These are phyloP conservation scores for Hyphopichia buzzinii DNA, from an alignment of 1,139 yeast species.

Conservation along the genomic window DNA sequence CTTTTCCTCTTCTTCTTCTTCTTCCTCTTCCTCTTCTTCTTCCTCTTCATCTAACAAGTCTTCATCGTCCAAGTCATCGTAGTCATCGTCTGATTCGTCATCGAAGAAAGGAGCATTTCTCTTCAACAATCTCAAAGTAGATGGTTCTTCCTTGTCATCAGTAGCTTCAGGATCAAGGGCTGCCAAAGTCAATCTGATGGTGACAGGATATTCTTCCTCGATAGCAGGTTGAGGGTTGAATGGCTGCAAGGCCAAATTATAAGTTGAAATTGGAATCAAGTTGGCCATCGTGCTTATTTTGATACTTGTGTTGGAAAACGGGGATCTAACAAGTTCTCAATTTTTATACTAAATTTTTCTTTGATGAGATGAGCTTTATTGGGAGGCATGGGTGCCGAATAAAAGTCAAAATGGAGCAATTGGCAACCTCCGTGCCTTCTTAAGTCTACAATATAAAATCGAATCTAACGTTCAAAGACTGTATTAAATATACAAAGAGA, in stretches of 20 bases:
- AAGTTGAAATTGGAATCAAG: conserved; percentile 80
- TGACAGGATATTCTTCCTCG: conserved; percentile 80
- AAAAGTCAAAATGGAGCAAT: too few relatives aligned
- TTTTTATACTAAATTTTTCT: neutral
- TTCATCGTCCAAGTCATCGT: conserved; percentile 42
- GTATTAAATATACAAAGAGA: conserved; percentile 40
- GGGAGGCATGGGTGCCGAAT: too few relatives aligned
- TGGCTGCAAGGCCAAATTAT: conserved; percentile 81
- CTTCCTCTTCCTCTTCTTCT: conserved; percentile 47
- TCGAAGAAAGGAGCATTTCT: conserved; percentile 54
- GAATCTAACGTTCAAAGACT: conserved; percentile 14
- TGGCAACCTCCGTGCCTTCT: too few relatives aligned
- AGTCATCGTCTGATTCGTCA: conserved; percentile 45
- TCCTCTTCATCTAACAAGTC: conserved; percentile 54
- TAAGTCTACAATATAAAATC: too few relatives aligned
- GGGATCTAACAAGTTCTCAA: too few relatives aligned
- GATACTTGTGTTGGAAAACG: too few relatives aligned
- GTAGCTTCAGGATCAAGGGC: conserved; percentile 87
- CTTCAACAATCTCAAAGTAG: conserved; percentile 86
- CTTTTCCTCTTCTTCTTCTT: conserved; percentile 28
- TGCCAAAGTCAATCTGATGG: conserved; percentile 90
- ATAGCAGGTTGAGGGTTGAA: conserved; percentile 85
- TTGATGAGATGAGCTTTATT: conserved; percentile 5
- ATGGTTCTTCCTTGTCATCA: conserved; percentile 80
- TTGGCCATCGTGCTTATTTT: conserved; percentile 66